phyloP scores from a whole-genome alignment of 2,329 filamentous ascomycete genomes.

The Mollisiaceae sp. region DNA sequence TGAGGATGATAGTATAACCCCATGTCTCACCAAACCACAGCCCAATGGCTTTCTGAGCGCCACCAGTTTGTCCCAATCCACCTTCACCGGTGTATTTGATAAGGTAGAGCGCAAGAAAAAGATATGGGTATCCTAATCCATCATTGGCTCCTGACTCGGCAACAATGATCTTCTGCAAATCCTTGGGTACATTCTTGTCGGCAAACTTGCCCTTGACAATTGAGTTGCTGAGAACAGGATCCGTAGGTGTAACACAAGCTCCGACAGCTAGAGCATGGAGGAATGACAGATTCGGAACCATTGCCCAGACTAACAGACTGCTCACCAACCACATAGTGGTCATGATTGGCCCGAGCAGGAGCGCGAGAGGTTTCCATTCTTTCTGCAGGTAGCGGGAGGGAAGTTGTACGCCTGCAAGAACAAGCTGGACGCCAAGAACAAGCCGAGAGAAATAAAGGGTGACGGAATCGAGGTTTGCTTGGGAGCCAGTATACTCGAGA shows the following conservation, averaged over 20 bases:
- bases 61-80: conserved; percentile 59
- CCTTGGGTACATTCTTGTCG: conserved; percentile 84
- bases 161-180: conserved; percentile 79
- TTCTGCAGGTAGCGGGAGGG: conserved; percentile 79
- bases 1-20: conserved; percentile 82
- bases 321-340: conserved; percentile 83
- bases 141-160: conserved; percentile 88
- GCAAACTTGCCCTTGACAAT: conserved; percentile 95
- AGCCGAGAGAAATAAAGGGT: conserved; percentile 86
- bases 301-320: conserved; percentile 76
- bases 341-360: conserved; percentile 86
- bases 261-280: conserved; percentile 81
- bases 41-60: conserved; percentile 69
- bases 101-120: conserved; percentile 84
- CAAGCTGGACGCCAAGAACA: conserved; percentile 88
- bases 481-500: conserved; percentile 71
- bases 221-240: conserved; percentile 84
- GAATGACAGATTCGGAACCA: conserved; percentile 74
- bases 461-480: conserved; percentile 67
- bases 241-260: conserved; percentile 90
- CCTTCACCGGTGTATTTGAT: conserved; percentile 74
- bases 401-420: conserved; percentile 85
- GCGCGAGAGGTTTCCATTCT: conserved; percentile 76
- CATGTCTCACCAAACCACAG: conserved; percentile 87
- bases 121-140: conserved; percentile 82